These are phyloP conservation scores for Plasmopara halstedii DNA, from an alignment of 352 stramenopile species.

Conservation along the genomic window DNA sequence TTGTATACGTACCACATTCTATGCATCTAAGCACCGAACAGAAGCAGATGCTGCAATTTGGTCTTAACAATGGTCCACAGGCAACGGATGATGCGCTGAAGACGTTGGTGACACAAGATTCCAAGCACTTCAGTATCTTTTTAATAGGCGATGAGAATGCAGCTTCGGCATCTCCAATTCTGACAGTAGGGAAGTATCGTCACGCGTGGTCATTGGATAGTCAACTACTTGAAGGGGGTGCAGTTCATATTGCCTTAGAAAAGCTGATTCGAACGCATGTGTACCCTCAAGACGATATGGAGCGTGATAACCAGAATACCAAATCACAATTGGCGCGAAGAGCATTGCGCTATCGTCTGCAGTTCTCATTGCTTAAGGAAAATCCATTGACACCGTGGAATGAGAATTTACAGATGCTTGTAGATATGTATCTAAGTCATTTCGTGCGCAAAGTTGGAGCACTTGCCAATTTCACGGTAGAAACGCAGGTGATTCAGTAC, in stretches of 20 bases:
- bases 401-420: conserved; percentile 34
- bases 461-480: conserved; percentile 61
- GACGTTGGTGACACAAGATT: conserved; percentile 3
- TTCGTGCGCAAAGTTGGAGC: conserved; percentile 43
- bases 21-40: conserved; percentile 7
- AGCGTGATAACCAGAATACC: background rate
- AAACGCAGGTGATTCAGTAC: conserved; percentile 65
- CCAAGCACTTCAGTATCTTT: conserved; percentile 31
- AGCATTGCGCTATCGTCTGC: conserved; percentile 54
- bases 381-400: conserved; percentile 30
- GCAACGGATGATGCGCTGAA: conserved; percentile 17
- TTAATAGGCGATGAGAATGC: conserved; percentile 32
- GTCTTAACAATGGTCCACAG: conserved; percentile 8
- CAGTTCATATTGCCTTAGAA: conserved; percentile 27
- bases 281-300: conserved; percentile 15
- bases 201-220: conserved; percentile 54
- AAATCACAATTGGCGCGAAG: conserved; percentile 28
- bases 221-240: conserved; percentile 16
- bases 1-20: conserved; percentile 12
- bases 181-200: conserved; percentile 53
- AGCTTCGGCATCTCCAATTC: conserved; percentile 1
- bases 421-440: conserved; percentile 31
- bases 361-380: conserved; percentile 67
- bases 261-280: conserved; percentile 34
- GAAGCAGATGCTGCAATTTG: conserved; percentile 4